These are phyloP conservation scores for Gypsophila paniculata DNA, from an alignment of 179 eudicot genomes.

Conservation along the genomic window DNA sequence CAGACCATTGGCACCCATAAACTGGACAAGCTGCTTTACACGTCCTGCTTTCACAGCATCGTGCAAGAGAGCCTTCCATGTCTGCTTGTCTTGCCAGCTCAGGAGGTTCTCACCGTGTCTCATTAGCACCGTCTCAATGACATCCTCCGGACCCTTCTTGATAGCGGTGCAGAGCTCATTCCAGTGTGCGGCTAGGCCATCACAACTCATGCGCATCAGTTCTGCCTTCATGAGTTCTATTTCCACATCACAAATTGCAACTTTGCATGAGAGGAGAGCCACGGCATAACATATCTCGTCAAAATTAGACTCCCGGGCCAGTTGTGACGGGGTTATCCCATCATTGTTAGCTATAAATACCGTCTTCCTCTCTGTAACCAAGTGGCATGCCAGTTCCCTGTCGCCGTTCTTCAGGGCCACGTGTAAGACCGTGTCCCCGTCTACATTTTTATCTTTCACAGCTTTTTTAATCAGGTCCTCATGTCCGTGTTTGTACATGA, in stretches of 20 bases:
- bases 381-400: too few species aligned
- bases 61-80: too few species aligned
- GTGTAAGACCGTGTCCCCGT: slow-evolving; percentile 12
- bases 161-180: background rate
- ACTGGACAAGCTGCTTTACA: too few species aligned
- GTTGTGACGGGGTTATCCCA: background rate
- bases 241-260: too few species aligned
- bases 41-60: too few species aligned
- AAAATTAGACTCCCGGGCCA: background rate
- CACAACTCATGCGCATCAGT: background rate
- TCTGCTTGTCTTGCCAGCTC: too few species aligned
- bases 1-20: too few species aligned
- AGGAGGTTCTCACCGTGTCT: too few species aligned
- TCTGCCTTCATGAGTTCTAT: too few species aligned
- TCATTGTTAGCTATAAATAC: background rate
- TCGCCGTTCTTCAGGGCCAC: slow-evolving; percentile 9
- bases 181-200: background rate
- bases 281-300: background rate
- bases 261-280: too few species aligned
- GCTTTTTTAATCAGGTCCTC: background rate
- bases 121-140: too few species aligned
- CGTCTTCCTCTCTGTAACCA: background rate
- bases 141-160: too few species aligned
- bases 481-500: background rate
- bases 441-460: background rate